Percentiles rank a stretch among this genome's conserved stretches.
These are phyloP conservation scores for Yamadazyma blattariae DNA, from an alignment of 1,139 yeast species.

Conservation along the genomic window DNA sequence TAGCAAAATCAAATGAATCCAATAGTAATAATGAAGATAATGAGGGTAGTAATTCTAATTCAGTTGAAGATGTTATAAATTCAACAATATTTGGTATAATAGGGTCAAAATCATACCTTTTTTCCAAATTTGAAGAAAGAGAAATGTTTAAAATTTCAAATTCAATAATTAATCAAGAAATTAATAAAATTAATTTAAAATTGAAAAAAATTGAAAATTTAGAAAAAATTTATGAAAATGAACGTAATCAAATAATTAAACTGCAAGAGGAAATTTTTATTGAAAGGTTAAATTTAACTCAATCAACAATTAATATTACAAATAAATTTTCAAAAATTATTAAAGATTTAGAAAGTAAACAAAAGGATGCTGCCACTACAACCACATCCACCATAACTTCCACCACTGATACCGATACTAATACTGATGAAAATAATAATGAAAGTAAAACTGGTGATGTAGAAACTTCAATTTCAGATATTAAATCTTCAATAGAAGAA, in stretches of 20 bases:
- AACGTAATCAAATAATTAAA: conserved; percentile 67
- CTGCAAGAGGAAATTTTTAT: conserved; percentile 81
- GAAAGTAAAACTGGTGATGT: no score
- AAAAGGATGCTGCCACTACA: not conserved
- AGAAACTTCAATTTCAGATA: not conserved
- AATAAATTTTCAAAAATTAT: conserved; percentile 41
- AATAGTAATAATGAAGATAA: conserved; percentile 9
- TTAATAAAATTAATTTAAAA: conserved; percentile 75
- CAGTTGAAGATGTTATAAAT: conserved; percentile 18
- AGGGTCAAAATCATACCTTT: conserved; percentile 81
- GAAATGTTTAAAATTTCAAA: conserved; percentile 63
- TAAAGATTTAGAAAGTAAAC: conserved; percentile 15
- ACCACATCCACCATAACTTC: no score
- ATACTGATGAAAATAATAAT: not conserved
- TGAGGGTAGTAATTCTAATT: not conserved
- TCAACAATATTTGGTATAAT: conserved; percentile 60
- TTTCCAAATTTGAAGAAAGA: conserved; percentile 80
- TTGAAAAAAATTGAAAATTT: conserved; percentile 64
- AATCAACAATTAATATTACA: conserved; percentile 53
- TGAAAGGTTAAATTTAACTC: conserved; percentile 72
- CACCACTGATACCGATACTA: not conserved
- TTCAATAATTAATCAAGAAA: conserved; percentile 65
- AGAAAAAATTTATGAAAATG: conserved; percentile 77
- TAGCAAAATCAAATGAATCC: conserved; percentile 24
- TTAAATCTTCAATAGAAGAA: conserved; percentile 32